Conservation (phyloP, 1,284 basidiomycete genomes). For the Apiotrichum akiyoshidainum region DNA sequence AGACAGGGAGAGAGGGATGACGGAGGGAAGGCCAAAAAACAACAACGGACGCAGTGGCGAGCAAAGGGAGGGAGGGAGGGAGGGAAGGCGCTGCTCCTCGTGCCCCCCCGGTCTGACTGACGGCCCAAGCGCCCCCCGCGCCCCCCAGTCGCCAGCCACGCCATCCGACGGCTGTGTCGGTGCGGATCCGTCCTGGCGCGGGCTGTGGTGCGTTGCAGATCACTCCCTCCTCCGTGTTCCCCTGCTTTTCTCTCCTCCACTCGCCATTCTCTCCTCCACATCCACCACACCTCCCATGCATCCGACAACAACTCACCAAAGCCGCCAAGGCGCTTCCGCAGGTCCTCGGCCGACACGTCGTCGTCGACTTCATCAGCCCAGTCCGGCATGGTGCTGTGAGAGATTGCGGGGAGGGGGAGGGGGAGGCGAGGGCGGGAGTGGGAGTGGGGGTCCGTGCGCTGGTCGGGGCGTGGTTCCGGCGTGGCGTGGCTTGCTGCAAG, state of each 20-base stretch:
- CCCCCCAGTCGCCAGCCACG: no score
- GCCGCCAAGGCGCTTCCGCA: constrained; percentile 16
- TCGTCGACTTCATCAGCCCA: constrained; percentile 34
- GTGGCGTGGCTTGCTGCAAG: background rate
- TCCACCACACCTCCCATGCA: background rate
- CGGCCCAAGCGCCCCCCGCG: no score
- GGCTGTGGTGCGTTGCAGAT: no score
- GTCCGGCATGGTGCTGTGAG: constrained; percentile 9
- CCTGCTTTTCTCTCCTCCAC: background rate
- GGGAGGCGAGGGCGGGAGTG: background rate
- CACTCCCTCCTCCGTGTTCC: no score
- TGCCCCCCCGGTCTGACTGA: no score
- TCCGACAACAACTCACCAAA: constrained; percentile 17
- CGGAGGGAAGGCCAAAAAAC: background rate
- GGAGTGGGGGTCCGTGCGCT: background rate
- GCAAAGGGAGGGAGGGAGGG: no score
- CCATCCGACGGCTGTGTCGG: no score
- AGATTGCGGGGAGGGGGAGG: background rate
- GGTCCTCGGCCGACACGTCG: constrained; percentile 22
- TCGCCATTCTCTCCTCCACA: background rate
- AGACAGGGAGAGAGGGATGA: background rate
- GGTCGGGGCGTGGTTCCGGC: background rate
- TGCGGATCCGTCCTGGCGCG: no score
- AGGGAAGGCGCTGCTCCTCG: no score
- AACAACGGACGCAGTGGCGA: no score